Conservation (phyloP, 2,329 filamentous ascomycete species). For the Arthrobotrys musiformis region DNA sequence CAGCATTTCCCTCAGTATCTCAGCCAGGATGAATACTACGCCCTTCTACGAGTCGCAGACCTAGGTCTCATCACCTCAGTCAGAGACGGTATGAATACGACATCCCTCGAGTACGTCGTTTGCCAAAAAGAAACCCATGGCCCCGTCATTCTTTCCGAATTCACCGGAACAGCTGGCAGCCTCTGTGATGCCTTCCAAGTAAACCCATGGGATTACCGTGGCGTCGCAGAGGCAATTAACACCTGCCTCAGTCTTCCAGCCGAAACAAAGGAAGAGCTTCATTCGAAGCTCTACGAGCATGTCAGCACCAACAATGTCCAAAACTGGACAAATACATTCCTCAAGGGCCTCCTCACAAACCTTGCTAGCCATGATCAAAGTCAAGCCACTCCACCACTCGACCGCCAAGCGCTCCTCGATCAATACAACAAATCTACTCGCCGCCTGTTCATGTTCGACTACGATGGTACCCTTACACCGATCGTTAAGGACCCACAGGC, state of each 20-base stretch:
- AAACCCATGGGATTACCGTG: conserved; percentile 91
- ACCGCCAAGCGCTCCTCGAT: conserved; percentile 76
- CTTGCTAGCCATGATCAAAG: conserved; percentile 77
- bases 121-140: conserved; percentile 88
- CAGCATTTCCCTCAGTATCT: conserved; percentile 96
- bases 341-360: conserved; percentile 82
- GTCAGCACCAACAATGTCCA: conserved; percentile 88
- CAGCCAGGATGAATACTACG: conserved; percentile 89
- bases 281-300: conserved; percentile 80
- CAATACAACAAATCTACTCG: conserved; percentile 75
- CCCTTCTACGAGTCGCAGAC: conserved; percentile 87
- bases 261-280: conserved; percentile 74
- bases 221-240: conserved; percentile 85
- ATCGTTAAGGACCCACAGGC: conserved; percentile 92
- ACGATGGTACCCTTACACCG: conserved; percentile 94
- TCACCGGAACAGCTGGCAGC: conserved; percentile 90
- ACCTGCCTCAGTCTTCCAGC: conserved; percentile 79
- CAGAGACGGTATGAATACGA: conserved; percentile 97
- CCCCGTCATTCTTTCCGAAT: conserved; percentile 92
- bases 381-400: conserved; percentile 81
- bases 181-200: conserved; percentile 90
- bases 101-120: conserved; percentile 91
- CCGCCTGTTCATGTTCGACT: conserved; percentile 97
- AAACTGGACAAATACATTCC: conserved; percentile 82
- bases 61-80: conserved; percentile 95